A percentile compares a stretch with the other conserved stretches of the same genome.
Conservation (phyloP, 2,329 filamentous ascomycete species). For the Incumbomyces lentus region DNA sequence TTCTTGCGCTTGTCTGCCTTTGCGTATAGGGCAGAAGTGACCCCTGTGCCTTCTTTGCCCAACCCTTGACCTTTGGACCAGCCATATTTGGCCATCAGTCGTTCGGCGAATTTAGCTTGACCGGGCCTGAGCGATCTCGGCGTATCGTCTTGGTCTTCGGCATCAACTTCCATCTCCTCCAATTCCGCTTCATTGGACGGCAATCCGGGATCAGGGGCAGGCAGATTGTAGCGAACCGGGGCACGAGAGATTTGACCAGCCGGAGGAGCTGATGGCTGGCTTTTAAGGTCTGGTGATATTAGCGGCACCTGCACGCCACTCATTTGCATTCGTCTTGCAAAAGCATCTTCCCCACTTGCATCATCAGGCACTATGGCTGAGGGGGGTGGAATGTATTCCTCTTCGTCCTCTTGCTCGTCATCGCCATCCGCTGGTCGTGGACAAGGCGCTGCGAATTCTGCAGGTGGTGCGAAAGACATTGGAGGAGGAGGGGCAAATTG, state of each 20-base stretch:
- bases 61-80: constrained; percentile 84
- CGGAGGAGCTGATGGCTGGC: constrained; percentile 27
- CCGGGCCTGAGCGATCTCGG: constrained; percentile 59
- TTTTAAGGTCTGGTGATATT: constrained; percentile 23
- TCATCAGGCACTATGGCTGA: constrained; percentile 39
- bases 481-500: constrained; percentile 40
- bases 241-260: constrained; percentile 56
- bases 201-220: constrained; percentile 42
- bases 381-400: constrained; percentile 20
- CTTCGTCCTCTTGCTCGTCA: constrained; percentile 14
- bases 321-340: constrained; percentile 51
- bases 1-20: constrained; percentile 81
- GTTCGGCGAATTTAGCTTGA: constrained; percentile 73
- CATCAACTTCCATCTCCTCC: constrained; percentile 25
- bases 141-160: constrained; percentile 25
- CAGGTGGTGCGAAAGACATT: constrained; percentile 42
- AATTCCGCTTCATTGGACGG: constrained; percentile 44
- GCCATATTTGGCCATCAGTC: constrained; percentile 86
- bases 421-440: constrained; percentile 21
- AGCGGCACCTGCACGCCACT: constrained; percentile 32
- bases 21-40: constrained; percentile 71
- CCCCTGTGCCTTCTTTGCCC: constrained; percentile 71
- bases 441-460: constrained; percentile 23
- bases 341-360: constrained; percentile 59
- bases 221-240: constrained; percentile 61